Percentiles rank a stretch among this genome's conserved stretches.
phyloP scores from a whole-genome alignment of 148 eudicot genomes.

The Chenopodium berlandieri region DNA sequence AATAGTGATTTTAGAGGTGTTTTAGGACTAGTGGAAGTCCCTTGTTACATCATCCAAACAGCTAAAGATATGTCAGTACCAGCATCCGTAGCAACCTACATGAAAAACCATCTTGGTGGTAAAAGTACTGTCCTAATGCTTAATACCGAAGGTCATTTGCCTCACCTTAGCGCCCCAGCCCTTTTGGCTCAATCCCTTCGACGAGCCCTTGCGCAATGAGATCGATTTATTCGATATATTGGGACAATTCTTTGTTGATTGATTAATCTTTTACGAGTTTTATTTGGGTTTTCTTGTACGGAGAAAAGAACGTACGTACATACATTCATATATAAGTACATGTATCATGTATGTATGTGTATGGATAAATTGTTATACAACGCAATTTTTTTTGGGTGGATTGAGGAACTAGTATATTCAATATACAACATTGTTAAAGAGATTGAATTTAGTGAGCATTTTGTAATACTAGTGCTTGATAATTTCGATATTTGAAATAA shows the following conservation, averaged over 20 bases:
- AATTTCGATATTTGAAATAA: neutral
- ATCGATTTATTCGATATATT: neutral
- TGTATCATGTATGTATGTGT: neutral
- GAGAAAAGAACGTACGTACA: neutral
- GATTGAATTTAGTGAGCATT: neutral
- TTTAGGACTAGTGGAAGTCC: conserved; percentile 71
- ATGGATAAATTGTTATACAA: neutral
- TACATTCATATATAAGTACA: neutral
- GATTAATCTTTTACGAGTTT: too few relatives aligned
- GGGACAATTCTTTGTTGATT: neutral
- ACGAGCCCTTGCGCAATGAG: conserved; percentile 51
- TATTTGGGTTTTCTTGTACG: neutral
- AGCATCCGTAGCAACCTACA: conserved; percentile 68
- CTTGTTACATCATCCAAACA: conserved; percentile 81
- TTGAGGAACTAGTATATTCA: neutral
- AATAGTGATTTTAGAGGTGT: conserved; percentile 69
- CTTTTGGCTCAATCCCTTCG: conserved; percentile 53
- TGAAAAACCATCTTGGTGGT: conserved; percentile 77
- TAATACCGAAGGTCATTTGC: conserved; percentile 80
- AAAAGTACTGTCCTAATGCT: conserved; percentile 57
- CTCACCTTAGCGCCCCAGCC: conserved; percentile 83
- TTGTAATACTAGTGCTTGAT: neutral
- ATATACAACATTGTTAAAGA: neutral
- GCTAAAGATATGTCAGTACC: conserved; percentile 84
- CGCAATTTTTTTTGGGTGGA: neutral